Conservation (phyloP, 768 basidiomycete genomes). For the Leccinum disarticulatum region DNA sequence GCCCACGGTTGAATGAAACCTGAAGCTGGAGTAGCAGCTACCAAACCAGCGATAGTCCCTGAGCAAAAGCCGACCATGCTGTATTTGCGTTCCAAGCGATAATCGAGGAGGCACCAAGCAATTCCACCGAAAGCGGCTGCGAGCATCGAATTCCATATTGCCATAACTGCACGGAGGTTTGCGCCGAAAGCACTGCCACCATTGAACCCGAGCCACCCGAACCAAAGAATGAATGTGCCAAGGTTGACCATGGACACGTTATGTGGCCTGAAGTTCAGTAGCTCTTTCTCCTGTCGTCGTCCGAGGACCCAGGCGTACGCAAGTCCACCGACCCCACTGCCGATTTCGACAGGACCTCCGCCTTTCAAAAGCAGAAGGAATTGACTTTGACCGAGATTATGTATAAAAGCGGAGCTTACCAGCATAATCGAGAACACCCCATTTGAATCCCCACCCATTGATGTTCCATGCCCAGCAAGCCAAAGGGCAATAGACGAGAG, state of each 20-base stretch:
- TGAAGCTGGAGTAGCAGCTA: conserved; percentile 85
- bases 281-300: conserved; percentile 67
- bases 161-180: conserved; percentile 82
- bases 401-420: conserved; percentile 42
- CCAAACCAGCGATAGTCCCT: conserved; percentile 85
- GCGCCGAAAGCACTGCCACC: conserved; percentile 87
- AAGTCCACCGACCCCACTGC: conserved; percentile 80
- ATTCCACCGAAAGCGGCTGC: conserved; percentile 80
- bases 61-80: conserved; percentile 90
- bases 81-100: conserved; percentile 75
- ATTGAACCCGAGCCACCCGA: conserved; percentile 90
- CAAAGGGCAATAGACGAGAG: conserved; percentile 84
- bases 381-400: conserved; percentile 4
- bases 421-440: conserved; percentile 87
- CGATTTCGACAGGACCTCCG: conserved; percentile 87
- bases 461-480: conserved; percentile 83
- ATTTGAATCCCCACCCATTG: conserved; percentile 83
- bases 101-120: conserved; percentile 83
- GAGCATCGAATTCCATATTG: conserved; percentile 88
- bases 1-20: conserved; percentile 81
- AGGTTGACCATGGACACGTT: conserved; percentile 82
- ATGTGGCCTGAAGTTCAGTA: conserved; percentile 82
- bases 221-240: conserved; percentile 85
- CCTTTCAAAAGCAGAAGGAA: conserved; percentile 38
- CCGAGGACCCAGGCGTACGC: conserved; percentile 89